These are phyloP conservation scores for Mycena crocata DNA, from an alignment of 768 basidiomycete genomes.

Conservation along the genomic window DNA sequence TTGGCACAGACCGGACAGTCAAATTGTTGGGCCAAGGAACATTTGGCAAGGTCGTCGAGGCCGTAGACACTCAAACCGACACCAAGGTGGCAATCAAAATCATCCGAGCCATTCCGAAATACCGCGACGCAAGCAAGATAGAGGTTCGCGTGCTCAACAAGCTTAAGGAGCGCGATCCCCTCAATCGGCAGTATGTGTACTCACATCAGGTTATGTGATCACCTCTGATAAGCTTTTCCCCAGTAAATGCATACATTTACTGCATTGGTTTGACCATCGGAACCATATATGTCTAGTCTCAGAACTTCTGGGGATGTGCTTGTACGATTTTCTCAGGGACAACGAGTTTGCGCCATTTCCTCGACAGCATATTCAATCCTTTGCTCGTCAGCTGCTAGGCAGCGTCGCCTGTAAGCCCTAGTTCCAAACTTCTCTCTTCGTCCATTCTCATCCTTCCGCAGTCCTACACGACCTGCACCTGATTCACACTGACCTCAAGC, in stretches of 20 bases:
- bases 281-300: conserved; percentile 99
- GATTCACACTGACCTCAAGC: conserved; percentile 98
- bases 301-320: conserved; percentile 95
- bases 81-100: conserved; percentile 96
- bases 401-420: conserved; percentile 90
- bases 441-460: conserved; percentile 46
- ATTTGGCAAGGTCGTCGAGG: conserved; percentile 98
- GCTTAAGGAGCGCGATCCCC: conserved; percentile 89
- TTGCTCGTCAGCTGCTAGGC: conserved; percentile 90
- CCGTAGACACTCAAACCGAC: conserved; percentile 81
- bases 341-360: conserved; percentile 98
- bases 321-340: conserved; percentile 99
- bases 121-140: conserved; percentile 98
- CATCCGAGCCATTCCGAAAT: conserved; percentile 97
- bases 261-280: conserved; percentile 95
- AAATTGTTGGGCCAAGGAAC: conserved; percentile 95
- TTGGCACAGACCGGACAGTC: conserved; percentile 84
- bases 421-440: conserved; percentile 12
- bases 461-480: conserved; percentile 92
- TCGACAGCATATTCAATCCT: conserved; percentile 94
- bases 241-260: conserved; percentile 97
- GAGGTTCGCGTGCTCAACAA: conserved; percentile 95
- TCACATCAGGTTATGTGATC: conserved; percentile 20
- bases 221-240: conserved; percentile 36
- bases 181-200: conserved; percentile 83